Evolutionary conservation across 202 grass and related monocot genomes (phyloP), one percentile per base, ranked within the genome.

Genomic region (Schoenoplectus tabernaemontani): DNA sequence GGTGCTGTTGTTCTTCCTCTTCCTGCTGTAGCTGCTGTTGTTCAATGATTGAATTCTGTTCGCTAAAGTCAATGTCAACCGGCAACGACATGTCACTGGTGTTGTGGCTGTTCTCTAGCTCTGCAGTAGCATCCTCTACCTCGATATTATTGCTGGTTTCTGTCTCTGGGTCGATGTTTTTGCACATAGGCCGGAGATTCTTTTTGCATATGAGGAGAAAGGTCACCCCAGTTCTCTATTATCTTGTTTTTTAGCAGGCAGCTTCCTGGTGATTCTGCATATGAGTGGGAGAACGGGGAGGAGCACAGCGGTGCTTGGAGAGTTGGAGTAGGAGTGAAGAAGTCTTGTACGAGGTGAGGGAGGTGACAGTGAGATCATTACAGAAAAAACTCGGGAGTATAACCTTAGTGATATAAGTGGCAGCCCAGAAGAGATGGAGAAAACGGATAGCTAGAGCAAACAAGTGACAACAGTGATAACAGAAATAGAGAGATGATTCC

Each of bases 161-260:
- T 1, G 8, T 19, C 36, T 66, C 63, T 39, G 0, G 63, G 37
- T 66, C 63, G 41, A 16, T 66, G 16, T 19, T 66, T 36, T 66
- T 66, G 37, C 3, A 36, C 0, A 17, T 4, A 66, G 63, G 8
- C 7, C 63, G 36, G 17, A 34, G 63, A 9, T 39, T 38, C 63
- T 66, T 66, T 38, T 66, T 36, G n/a, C 63, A 66, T 66, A 66
- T 66, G 36, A 66, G n/a, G 63, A 20, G 63, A 36, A 66, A 66
- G 63, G 36, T 66, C 34, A 0, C 34, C 17, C 63, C 63, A 66
- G 33, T 66, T 66, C 33, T 66, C 63, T 66, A 66, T 66, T 66
- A 66, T 66, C 33, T 66, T 66, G 63, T 66, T 66, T 66, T 66
- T 34, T 66, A 66, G 63, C 34, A 66, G n/a, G n/a, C n/a, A 3